These are phyloP conservation scores for Volutella citrinella DNA, from an alignment of 2,329 filamentous ascomycete species.

Conservation along the genomic window DNA sequence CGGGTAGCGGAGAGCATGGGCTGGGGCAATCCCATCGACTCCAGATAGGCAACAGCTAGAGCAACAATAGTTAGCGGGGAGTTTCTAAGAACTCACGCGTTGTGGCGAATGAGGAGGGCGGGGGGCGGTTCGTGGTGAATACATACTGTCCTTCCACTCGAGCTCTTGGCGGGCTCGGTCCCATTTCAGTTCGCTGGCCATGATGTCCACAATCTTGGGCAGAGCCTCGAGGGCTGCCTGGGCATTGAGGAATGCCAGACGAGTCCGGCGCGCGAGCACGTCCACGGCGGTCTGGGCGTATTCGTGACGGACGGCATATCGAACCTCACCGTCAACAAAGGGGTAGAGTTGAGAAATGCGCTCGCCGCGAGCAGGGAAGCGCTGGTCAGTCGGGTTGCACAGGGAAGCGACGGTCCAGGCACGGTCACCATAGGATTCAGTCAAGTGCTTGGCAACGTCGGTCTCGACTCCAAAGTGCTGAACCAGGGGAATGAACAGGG, in stretches of 20 bases:
- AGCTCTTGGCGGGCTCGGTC: slow-evolving; percentile 65
- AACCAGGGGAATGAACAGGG: slow-evolving; percentile 91
- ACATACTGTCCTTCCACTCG: slow-evolving; percentile 76
- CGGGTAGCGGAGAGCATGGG: slow-evolving; percentile 56
- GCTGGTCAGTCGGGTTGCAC: slow-evolving; percentile 69
- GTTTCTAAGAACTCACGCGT: no score
- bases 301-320: slow-evolving; percentile 84
- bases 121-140: no score
- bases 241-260: slow-evolving; percentile 86
- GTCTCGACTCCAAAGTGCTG: slow-evolving; percentile 92
- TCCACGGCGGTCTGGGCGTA: slow-evolving; percentile 90
- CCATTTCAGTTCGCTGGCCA: slow-evolving; percentile 83
- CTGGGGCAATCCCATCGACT: slow-evolving; percentile 64
- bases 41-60: slow-evolving; percentile 57
- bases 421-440: slow-evolving; percentile 84
- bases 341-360: slow-evolving; percentile 80
- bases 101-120: no score
- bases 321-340: slow-evolving; percentile 87
- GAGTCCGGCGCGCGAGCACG: slow-evolving; percentile 78
- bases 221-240: slow-evolving; percentile 86
- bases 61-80: no score
- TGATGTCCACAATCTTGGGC: slow-evolving; percentile 82
- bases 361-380: slow-evolving; percentile 80
- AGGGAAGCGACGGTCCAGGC: slow-evolving; percentile 87
- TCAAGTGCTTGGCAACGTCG: slow-evolving; percentile 85